Conservation (phyloP, 1,284 basidiomycete genomes). For the Anthracocystis setariae region DNA sequence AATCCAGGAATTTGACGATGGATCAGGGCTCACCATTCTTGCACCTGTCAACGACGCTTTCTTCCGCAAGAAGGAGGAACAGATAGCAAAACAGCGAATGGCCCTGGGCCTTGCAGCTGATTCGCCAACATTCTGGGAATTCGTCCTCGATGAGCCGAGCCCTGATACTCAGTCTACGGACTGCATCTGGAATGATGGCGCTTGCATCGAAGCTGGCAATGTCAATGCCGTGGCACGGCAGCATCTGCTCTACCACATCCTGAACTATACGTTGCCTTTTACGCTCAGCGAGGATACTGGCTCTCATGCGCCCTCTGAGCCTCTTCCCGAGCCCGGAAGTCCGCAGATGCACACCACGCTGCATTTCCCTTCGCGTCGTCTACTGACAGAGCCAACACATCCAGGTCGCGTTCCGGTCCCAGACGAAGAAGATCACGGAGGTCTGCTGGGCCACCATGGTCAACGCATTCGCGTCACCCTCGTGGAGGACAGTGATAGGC, state of each 20-base stretch:
- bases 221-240: slow-evolving; percentile 84
- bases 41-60: slow-evolving; percentile 82
- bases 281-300: slow-evolving; percentile 69
- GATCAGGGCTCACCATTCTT: slow-evolving; percentile 82
- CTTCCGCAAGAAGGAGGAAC: slow-evolving; percentile 32
- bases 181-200: slow-evolving; percentile 29
- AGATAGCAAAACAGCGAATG: slow-evolving; percentile 10
- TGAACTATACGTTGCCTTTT: slow-evolving; percentile 80
- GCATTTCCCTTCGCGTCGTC: slow-evolving; percentile 81
- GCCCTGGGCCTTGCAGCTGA: background rate
- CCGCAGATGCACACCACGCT: slow-evolving; percentile 56
- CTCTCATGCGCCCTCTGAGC: slow-evolving; percentile 73
- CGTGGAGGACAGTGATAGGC: slow-evolving; percentile 43
- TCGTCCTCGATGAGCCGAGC: slow-evolving; percentile 20
- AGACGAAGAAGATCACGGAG: slow-evolving; percentile 69
- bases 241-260: slow-evolving; percentile 90
- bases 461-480: slow-evolving; percentile 77
- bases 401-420: slow-evolving; percentile 65
- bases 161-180: background rate
- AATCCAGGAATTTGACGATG: slow-evolving; percentile 70
- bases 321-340: slow-evolving; percentile 71
- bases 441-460: slow-evolving; percentile 81
- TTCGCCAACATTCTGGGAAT: slow-evolving; percentile 29
- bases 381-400: slow-evolving; percentile 73
- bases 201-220: slow-evolving; percentile 71